A percentile compares a stretch with the other conserved stretches of the same genome.
These are phyloP conservation scores for Epichloe hybrida DNA, from an alignment of 2,329 filamentous ascomycete species.

Conservation along the genomic window DNA sequence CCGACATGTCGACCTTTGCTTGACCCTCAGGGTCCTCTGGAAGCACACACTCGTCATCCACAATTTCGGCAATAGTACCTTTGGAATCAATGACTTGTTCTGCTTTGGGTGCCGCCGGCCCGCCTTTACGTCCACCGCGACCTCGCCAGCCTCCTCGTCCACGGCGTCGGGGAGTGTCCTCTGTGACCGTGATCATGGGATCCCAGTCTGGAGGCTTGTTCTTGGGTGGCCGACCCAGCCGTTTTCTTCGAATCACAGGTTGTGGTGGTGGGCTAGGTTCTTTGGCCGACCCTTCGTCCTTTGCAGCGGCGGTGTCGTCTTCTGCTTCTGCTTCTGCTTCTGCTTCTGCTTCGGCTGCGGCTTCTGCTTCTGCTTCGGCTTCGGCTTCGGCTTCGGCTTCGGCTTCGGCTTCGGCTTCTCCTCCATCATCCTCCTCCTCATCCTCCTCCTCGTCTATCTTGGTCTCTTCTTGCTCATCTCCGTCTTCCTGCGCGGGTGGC, in stretches of 20 bases:
- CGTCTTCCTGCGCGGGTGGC: conserved; percentile 9
- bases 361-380: conserved; percentile 16
- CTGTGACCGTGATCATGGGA: conserved; percentile 41
- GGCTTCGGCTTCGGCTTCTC: conserved; percentile 12
- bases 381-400: conserved; percentile 6
- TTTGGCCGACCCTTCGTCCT: conserved; percentile 32
- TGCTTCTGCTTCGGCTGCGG: conserved; percentile 7
- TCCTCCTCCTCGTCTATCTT: conserved; percentile 26
- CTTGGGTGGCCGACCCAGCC: conserved; percentile 77
- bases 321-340: conserved; percentile 18
- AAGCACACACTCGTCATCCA: conserved; percentile 81
- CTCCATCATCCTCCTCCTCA: conserved; percentile 33
- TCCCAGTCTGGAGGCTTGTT: conserved; percentile 73
- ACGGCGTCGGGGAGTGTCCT: conserved; percentile 47
- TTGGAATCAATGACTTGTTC: conserved; percentile 86
- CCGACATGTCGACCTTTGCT: conserved; percentile 82
- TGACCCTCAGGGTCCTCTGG: conserved; percentile 82
- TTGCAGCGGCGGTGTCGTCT: conserved; percentile 13
- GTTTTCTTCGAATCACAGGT: conserved; percentile 56
- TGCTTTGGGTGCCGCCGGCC: conserved; percentile 60
- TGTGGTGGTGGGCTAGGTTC: conserved; percentile 43
- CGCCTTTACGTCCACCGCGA: conserved; percentile 52
- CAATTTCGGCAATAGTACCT: conserved; percentile 79
- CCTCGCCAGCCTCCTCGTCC: conserved; percentile 60
- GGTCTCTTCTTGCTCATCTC: conserved; percentile 20